Conservation (phyloP, 257 asterid genomes). For the Fraxinus quadrangulata region DNA sequence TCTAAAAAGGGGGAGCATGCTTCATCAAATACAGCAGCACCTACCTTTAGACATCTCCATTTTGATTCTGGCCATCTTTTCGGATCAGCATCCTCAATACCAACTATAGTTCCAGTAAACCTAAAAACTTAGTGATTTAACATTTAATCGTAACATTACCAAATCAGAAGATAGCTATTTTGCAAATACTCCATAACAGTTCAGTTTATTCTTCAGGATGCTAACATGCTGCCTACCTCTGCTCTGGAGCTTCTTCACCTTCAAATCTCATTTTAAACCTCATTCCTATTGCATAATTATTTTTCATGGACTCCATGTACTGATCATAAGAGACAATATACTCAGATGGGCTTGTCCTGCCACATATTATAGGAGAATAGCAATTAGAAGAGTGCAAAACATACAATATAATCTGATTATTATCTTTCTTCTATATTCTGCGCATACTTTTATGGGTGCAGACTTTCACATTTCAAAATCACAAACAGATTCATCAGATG, state of each 20-base stretch:
- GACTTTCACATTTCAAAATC: not conserved
- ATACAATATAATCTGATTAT: not conserved
- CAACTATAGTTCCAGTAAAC: constrained; percentile 93
- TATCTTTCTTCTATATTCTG: constrained; percentile 2
- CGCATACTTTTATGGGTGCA: not conserved
- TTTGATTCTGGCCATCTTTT: constrained; percentile 80
- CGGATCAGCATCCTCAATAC: constrained; percentile 75
- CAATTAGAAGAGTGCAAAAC: constrained; percentile 10
- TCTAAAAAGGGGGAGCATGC: not conserved
- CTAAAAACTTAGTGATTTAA: constrained; percentile 32
- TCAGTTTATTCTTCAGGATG: constrained; percentile 16
- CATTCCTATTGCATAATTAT: constrained; percentile 85
- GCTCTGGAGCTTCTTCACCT: constrained; percentile 99
- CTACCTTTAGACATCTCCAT: constrained; percentile 96
- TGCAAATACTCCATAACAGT: constrained; percentile 4
- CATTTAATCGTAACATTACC: constrained; percentile 6
- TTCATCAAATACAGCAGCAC: constrained; percentile 4
- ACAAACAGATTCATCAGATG: not conserved
- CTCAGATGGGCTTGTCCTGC: constrained; percentile 91
- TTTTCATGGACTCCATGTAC: constrained; percentile 74
- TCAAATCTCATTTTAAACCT: constrained; percentile 96
- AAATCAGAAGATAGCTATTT: constrained; percentile 7
- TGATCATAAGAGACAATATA: constrained; percentile 83
- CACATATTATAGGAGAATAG: constrained; percentile 8
- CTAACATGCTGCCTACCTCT: constrained; percentile 54